phyloP scores from a whole-genome alignment of 2,329 filamentous ascomycete species.

The Trichothecium roseum region DNA sequence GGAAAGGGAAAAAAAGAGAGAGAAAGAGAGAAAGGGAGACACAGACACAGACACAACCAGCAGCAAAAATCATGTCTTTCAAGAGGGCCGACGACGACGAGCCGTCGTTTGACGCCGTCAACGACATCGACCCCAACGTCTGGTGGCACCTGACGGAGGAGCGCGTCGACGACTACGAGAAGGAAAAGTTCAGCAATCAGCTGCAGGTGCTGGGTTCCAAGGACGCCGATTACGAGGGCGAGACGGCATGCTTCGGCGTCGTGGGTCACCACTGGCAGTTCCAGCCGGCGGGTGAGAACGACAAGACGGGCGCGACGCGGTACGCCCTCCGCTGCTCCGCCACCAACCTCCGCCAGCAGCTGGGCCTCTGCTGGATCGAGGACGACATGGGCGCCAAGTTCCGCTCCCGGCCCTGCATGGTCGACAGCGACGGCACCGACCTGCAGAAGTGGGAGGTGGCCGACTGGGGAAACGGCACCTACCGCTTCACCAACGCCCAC shows the following conservation, averaged over 20 bases:
- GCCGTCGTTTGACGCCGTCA: slow-evolving; percentile 10
- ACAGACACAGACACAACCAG: too few relatives aligned
- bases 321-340: slow-evolving; percentile 19
- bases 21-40: too few relatives aligned
- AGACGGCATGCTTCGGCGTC: slow-evolving; percentile 11
- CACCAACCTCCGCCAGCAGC: slow-evolving; percentile 16
- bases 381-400: slow-evolving; percentile 12
- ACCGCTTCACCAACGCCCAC: slow-evolving; percentile 13
- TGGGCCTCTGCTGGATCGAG: slow-evolving; percentile 15
- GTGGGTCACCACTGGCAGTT: slow-evolving; percentile 15
- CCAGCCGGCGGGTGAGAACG: slow-evolving; percentile 12
- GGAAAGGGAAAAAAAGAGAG: too few relatives aligned
- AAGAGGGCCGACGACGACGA: too few relatives aligned
- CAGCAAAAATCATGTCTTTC: slow-evolving; percentile 1
- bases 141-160: slow-evolving; percentile 24
- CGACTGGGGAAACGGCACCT: slow-evolving; percentile 17
- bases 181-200: slow-evolving; percentile 8
- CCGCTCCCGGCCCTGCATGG: slow-evolving; percentile 18
- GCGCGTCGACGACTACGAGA: slow-evolving; percentile 18
- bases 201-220: background rate
- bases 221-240: slow-evolving; percentile 6
- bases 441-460: slow-evolving; percentile 23
- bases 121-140: slow-evolving; percentile 18
- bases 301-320: slow-evolving; percentile 11
- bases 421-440: slow-evolving; percentile 12